These are phyloP conservation scores for Macrophomina phaseolina DNA, from an alignment of 2,329 filamentous ascomycete species.

Conservation along the genomic window DNA sequence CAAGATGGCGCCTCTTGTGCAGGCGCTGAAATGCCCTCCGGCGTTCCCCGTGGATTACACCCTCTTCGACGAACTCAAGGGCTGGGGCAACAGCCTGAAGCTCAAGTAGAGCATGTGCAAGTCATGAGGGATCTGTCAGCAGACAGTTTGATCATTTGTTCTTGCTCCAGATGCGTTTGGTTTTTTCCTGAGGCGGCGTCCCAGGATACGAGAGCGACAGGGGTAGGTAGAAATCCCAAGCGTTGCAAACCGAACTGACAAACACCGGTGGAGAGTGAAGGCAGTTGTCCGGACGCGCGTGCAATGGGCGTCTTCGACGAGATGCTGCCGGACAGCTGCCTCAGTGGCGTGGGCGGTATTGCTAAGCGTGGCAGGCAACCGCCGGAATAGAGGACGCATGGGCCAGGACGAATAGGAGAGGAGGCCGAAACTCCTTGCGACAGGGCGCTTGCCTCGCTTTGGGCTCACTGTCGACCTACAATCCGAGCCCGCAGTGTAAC, in stretches of 20 bases:
- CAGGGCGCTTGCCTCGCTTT: background rate
- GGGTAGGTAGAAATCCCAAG: background rate
- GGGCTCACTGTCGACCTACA: background rate
- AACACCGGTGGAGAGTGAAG: too few species aligned
- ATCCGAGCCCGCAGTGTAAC: background rate
- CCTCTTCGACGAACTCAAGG: background rate
- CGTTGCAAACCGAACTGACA: too few species aligned
- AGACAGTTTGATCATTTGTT: background rate
- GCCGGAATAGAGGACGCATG: background rate
- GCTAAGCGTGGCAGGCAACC: too few species aligned
- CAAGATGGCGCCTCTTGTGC: background rate
- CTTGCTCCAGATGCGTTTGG: background rate
- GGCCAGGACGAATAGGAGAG: conserved; percentile 20
- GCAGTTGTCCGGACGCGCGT: too few species aligned
- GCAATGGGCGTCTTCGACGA: too few species aligned
- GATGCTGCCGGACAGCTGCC: too few species aligned
- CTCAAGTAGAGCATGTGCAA: too few species aligned
- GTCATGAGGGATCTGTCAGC: background rate
- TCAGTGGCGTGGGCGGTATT: too few species aligned
- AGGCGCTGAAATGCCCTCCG: background rate
- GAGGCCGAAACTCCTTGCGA: conserved; percentile 18
- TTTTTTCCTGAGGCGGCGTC: background rate
- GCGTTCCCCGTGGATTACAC: background rate
- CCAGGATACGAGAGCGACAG: background rate
- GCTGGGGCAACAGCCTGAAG: background rate